Conservation (phyloP, 2,329 filamentous ascomycete species). For the Clarireedia monteithiana region DNA sequence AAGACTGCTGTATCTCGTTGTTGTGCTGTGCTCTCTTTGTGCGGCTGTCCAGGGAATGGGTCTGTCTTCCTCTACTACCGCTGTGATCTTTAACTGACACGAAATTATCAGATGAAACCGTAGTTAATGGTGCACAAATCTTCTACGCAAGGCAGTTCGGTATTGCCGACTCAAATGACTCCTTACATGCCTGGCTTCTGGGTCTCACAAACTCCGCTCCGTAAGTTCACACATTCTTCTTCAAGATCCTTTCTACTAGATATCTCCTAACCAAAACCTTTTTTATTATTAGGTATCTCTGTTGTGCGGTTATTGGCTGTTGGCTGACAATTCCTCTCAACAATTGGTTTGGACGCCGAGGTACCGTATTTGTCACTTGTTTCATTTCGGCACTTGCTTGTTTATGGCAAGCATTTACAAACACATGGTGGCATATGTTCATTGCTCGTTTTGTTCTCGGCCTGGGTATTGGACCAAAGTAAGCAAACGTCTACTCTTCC, state of each 20-base stretch:
- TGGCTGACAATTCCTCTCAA: slow-evolving; percentile 59
- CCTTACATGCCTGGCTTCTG: slow-evolving; percentile 44
- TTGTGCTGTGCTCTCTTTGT: slow-evolving; percentile 41
- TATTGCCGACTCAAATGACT: slow-evolving; percentile 42
- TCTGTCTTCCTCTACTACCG: neutral
- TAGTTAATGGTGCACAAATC: slow-evolving; percentile 60
- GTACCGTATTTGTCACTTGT: slow-evolving; percentile 60
- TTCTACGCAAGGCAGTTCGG: slow-evolving; percentile 57
- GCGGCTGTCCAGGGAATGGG: slow-evolving; percentile 51
- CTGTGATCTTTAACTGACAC: no score
- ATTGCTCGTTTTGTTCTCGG: slow-evolving; percentile 49
- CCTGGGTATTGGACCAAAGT: slow-evolving; percentile 54
- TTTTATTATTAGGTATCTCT: slow-evolving; percentile 32
- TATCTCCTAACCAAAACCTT: slow-evolving; percentile 38
- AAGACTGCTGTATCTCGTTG: slow-evolving; percentile 29
- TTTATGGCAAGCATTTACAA: slow-evolving; percentile 47
- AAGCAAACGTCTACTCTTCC: neutral
- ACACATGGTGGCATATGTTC: slow-evolving; percentile 51
- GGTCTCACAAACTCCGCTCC: slow-evolving; percentile 55
- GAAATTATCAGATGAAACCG: slow-evolving; percentile 46
- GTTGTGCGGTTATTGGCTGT: slow-evolving; percentile 30
- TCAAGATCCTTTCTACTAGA: neutral
- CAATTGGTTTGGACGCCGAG: slow-evolving; percentile 48
- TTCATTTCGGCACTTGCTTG: slow-evolving; percentile 56
- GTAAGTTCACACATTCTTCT: neutral